phyloP scores from a whole-genome alignment of 306 rosid species.

The Casuarina cunninghamiana region DNA sequence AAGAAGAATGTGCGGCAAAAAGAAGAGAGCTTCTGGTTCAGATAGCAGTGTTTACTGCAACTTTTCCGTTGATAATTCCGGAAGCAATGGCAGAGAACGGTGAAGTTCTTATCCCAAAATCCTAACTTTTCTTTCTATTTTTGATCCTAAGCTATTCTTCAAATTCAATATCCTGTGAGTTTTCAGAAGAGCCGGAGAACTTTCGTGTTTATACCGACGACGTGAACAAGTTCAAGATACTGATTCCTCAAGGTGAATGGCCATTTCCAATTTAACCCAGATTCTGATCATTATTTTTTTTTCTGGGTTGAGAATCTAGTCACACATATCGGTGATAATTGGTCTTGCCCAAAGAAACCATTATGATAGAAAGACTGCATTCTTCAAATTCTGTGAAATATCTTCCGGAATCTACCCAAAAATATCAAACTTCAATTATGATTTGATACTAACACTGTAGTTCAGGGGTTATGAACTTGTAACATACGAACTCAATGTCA shows the following conservation, averaged over 20 bases:
- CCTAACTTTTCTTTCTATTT: background rate
- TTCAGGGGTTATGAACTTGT: no score
- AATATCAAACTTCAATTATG: background rate
- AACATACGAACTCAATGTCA: no score
- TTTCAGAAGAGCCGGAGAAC: conserved; percentile 53
- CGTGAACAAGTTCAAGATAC: conserved; percentile 73
- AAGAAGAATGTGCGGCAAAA: conserved; percentile 21
- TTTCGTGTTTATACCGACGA: conserved; percentile 66
- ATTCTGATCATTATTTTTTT: no score
- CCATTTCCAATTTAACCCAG: no score
- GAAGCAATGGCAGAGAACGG: conserved; percentile 40
- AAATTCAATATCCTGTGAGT: background rate
- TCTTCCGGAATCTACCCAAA: no score
- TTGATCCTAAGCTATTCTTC: conserved; percentile 4
- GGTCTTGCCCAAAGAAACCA: no score
- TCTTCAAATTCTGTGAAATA: no score
- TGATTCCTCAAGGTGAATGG: conserved; percentile 69
- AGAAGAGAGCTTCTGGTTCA: conserved; percentile 64
- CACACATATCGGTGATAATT: no score
- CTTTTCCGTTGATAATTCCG: conserved; percentile 29
- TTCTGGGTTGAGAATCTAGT: no score
- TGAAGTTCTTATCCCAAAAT: background rate
- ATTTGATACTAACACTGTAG: background rate
- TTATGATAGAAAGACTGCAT: no score
- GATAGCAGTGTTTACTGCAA: conserved; percentile 32